phyloP scores from a whole-genome alignment of 148 eudicot species.

The Cornus controversa region DNA sequence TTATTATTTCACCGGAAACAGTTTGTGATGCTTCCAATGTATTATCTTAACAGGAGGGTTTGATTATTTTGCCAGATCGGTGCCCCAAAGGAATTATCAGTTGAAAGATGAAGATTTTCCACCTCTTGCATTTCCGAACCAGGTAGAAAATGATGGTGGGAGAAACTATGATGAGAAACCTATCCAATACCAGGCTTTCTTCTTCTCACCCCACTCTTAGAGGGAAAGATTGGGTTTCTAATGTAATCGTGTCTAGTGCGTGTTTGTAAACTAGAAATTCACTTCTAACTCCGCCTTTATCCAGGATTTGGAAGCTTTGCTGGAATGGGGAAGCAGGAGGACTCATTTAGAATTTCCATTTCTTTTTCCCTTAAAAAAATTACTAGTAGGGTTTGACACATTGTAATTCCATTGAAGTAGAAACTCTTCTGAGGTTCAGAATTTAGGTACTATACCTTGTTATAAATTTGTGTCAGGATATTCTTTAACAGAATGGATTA shows the following conservation, averaged over 20 bases:
- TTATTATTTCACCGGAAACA: constrained; percentile 15
- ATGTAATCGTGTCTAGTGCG: background rate
- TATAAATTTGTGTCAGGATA: constrained; percentile 10
- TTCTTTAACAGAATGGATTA: background rate
- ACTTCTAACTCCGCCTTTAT: constrained; percentile 7
- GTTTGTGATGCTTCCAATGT: constrained; percentile 18
- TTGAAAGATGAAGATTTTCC: constrained; percentile 37
- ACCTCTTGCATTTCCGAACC: constrained; percentile 22
- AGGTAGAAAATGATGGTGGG: constrained; percentile 20
- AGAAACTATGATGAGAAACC: constrained; percentile 1
- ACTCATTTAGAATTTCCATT: background rate
- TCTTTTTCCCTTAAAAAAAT: no score
- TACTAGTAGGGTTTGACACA: constrained; percentile 8
- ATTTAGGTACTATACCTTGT: constrained; percentile 10
- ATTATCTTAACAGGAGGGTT: constrained; percentile 56
- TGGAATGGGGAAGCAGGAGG: background rate
- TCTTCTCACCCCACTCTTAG: constrained; percentile 17
- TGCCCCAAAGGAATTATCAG: constrained; percentile 34
- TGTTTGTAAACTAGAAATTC: constrained; percentile 19
- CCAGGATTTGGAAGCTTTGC: background rate
- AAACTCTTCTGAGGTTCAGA: constrained; percentile 6
- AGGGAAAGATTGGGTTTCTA: constrained; percentile 2
- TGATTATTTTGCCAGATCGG: constrained; percentile 47
- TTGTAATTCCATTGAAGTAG: constrained; percentile 7
- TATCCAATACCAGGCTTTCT: constrained; percentile 11